Conservation (phyloP, 192 early-diverging fungal species). For the Chytriomyces sp. region DNA sequence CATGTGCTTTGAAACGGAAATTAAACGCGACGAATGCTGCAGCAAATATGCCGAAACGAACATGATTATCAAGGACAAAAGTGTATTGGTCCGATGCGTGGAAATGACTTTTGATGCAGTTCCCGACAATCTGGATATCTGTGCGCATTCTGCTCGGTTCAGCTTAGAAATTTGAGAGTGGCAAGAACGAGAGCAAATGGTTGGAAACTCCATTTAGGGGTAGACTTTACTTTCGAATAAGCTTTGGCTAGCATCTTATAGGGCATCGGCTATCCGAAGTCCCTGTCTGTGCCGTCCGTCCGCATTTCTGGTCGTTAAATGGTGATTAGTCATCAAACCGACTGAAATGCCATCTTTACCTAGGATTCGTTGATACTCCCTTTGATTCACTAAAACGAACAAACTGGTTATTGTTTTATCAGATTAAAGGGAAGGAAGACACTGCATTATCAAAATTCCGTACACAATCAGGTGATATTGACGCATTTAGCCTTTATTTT, state of each 20-base stretch:
- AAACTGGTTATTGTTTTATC: constrained; percentile 43
- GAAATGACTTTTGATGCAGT: constrained; percentile 41
- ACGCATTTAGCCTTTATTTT: not conserved
- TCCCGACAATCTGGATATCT: constrained; percentile 41
- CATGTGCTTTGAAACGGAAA: constrained; percentile 38
- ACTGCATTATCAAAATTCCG: constrained; percentile 23
- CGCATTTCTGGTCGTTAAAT: constrained; percentile 38
- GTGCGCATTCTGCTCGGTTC: constrained; percentile 28
- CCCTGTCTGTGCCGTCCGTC: constrained; percentile 36
- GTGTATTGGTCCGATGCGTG: constrained; percentile 22
- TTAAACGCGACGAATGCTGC: constrained; percentile 39
- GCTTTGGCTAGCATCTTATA: not conserved
- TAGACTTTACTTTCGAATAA: constrained; percentile 40
- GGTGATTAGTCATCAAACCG: constrained; percentile 40
- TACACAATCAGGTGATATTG: constrained; percentile 19
- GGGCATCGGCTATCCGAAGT: too few species aligned
- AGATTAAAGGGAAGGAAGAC: constrained; percentile 27
- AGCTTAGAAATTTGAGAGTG: constrained; percentile 50
- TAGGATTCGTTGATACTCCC: constrained; percentile 46
- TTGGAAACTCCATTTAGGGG: constrained; percentile 53
- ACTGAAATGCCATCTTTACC: constrained; percentile 32
- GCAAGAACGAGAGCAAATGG: constrained; percentile 41
- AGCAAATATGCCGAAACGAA: constrained; percentile 23
- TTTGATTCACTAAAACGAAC: constrained; percentile 21
- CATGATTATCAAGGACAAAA: constrained; percentile 11